These are phyloP conservation scores for Exophiala sideris DNA, from an alignment of 2,329 filamentous ascomycete genomes.

Conservation along the genomic window DNA sequence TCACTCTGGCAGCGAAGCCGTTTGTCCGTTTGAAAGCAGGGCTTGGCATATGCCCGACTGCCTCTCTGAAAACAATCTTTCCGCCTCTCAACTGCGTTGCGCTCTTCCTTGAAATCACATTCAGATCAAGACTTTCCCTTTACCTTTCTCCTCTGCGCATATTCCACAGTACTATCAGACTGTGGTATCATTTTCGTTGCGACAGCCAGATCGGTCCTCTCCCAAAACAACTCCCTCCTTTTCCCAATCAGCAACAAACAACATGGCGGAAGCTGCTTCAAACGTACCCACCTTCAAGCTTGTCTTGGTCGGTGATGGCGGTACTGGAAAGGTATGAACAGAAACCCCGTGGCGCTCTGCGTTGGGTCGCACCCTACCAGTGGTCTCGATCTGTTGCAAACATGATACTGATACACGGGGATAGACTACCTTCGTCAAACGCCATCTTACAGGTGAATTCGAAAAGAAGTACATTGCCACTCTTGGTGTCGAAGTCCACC, in stretches of 20 bases:
- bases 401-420: constrained; percentile 10
- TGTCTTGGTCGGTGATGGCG: constrained; percentile 97
- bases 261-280: constrained; percentile 61
- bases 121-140: constrained; percentile 7
- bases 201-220: constrained; percentile 34
- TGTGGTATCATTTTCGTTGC: constrained; percentile 9
- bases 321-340: constrained; percentile 85
- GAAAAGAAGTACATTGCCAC: constrained; percentile 99
- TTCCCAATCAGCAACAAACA: constrained; percentile 25
- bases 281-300: constrained; percentile 91
- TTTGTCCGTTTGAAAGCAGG: neutral
- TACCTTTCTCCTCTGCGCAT: constrained; percentile 1
- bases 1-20: constrained; percentile 3
- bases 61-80: constrained; percentile 17
- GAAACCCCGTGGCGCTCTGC: neutral
- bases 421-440: constrained; percentile 99
- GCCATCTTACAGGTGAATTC: constrained; percentile 98
- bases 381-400: neutral
- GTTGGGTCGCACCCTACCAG: neutral
- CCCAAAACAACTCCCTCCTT: constrained; percentile 21
- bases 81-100: constrained; percentile 10
- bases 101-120: constrained; percentile 5
- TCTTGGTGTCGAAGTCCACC: constrained; percentile 98
- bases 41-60: too few species aligned
- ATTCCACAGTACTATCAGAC: neutral